Evolutionary conservation across 2,329 filamentous ascomycete species (phyloP), one percentile per base, ranked within the genome.

Genomic region (Colletotrichum higginsianum): DNA sequence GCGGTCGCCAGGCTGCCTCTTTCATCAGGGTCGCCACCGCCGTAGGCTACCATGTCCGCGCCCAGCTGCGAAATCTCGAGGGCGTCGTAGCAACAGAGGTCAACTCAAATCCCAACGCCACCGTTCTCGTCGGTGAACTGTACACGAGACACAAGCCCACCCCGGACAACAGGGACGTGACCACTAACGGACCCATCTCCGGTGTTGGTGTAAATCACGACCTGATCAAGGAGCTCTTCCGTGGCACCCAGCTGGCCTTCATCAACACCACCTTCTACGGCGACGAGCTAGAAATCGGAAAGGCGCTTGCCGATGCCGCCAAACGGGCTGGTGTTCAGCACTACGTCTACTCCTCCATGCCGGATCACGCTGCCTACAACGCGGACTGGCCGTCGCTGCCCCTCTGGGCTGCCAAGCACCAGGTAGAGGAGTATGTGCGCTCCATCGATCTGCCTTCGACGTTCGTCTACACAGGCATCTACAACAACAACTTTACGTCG

Each of bases 401-500:
- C 0, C 88, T 98, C 64, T 99, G 96, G 96, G 91, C 93, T 5
- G 92, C 92, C 73, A 99, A 99, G 83, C 95, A 97, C 82, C 92
- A 93, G 61, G 93, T 98, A 52, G 96, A 98, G 82, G 93, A 96
- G 66, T 97, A 98, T 81, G 89, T 98, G 62, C 91, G 94, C 69
- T 90, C 94, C 79, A 89, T 98, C 50, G 91, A 91, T 12, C 86
- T 98, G 13, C 94, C 94, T 0, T 91, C 95, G 1, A 98, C 96
- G 0, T 98, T 98, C 81, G 92, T 98, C 75, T 98, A 98, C 82
- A 94, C 95, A 12, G 96, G 96, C 71, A 98, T 98, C 77, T 99
- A 98, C 86, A 98, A 98, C 87, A 98, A 98, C 84, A 98, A 99
- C 81, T 99, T 98, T 83, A 98, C 96, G 40, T 96, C 94, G 57